phyloP scores from a whole-genome alignment of 192 early-diverging fungal species.

The Spinellus fusiger region DNA sequence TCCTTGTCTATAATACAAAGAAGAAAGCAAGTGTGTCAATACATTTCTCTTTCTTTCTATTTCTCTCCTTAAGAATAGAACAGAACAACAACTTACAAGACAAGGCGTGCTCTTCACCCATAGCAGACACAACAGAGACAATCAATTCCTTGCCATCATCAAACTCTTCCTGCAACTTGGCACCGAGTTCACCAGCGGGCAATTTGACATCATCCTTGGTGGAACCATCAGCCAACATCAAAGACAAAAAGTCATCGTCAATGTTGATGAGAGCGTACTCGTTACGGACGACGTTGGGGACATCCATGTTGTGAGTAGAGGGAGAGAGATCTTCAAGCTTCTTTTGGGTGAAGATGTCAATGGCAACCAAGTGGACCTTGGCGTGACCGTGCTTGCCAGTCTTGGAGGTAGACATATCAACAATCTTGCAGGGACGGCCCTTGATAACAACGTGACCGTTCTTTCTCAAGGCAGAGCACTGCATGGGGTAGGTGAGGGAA shows the following conservation, averaged over 20 bases:
- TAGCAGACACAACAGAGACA: conserved; percentile 80
- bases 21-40: no score
- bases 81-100: conserved; percentile 56
- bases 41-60: no score
- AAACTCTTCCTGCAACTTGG: conserved; percentile 67
- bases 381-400: conserved; percentile 99
- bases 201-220: conserved; percentile 97
- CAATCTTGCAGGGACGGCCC: conserved; percentile 99
- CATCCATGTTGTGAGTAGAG: conserved; percentile 99
- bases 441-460: conserved; percentile 98
- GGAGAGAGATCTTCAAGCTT: conserved; percentile 99
- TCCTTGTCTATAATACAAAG: conserved; percentile 23
- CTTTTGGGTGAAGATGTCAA: conserved; percentile 96
- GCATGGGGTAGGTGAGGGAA: conserved; percentile 93
- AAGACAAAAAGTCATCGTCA: conserved; percentile 85
- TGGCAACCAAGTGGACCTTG: conserved; percentile 94
- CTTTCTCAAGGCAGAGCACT: conserved; percentile 99
- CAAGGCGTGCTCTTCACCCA: conserved; percentile 90
- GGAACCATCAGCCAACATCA: conserved; percentile 71
- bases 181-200: conserved; percentile 78
- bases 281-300: conserved; percentile 85
- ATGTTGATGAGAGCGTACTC: conserved; percentile 86
- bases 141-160: conserved; percentile 67
- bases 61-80: no score
- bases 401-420: conserved; percentile 99